These are phyloP conservation scores for Ascochyta viciae-villosae DNA, from an alignment of 2,329 filamentous ascomycete species.

Conservation along the genomic window DNA sequence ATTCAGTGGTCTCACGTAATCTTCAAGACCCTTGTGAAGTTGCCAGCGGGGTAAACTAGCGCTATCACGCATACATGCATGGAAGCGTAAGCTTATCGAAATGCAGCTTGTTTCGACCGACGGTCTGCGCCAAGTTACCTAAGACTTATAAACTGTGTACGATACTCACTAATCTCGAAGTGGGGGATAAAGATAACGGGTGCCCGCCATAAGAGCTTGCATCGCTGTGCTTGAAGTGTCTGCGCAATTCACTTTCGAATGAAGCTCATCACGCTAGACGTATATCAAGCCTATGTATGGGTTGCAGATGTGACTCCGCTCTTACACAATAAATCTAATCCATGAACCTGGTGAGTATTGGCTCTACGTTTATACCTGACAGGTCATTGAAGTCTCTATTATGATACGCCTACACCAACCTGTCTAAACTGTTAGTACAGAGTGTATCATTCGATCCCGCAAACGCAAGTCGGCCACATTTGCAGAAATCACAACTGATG, in stretches of 20 bases:
- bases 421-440: too few relatives aligned
- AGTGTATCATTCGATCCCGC: too few relatives aligned
- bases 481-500: too few relatives aligned
- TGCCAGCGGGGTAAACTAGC: constrained; percentile 10
- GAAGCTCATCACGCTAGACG: neutral
- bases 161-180: constrained; percentile 38
- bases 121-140: constrained; percentile 25
- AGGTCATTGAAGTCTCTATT: neutral
- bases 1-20: neutral
- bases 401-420: too few relatives aligned
- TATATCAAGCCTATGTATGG: neutral
- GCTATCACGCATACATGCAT: neutral
- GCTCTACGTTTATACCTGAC: neutral
- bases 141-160: constrained; percentile 43
- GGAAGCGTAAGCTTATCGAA: neutral
- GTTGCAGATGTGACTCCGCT: neutral
- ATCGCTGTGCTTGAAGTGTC: constrained; percentile 12
- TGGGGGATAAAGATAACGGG: constrained; percentile 25
- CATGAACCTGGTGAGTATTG: neutral
- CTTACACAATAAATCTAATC: neutral
- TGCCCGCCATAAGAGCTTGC: constrained; percentile 31
- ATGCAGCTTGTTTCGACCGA: neutral
- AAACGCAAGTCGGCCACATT: too few relatives aligned
- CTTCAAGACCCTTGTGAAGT: neutral
- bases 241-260: neutral